Percentiles rank a stretch among this genome's conserved stretches.
Evolutionary conservation across 106 monocot species (phyloP).

Genomic region (Acorus calamus): DNA sequence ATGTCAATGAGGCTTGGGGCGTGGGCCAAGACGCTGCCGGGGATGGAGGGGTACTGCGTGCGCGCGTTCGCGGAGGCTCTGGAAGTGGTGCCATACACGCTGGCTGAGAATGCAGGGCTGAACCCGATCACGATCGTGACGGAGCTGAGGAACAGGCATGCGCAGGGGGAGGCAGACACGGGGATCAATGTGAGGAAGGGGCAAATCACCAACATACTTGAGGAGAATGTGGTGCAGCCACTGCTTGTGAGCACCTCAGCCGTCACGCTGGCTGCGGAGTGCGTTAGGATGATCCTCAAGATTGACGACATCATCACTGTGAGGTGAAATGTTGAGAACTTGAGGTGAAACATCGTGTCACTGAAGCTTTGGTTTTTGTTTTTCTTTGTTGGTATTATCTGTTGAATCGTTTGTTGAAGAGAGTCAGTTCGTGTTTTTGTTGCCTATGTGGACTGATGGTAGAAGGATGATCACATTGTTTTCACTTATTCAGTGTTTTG

Average conservation of each 20-base stretch:
- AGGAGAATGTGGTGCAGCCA: slow-evolving; percentile 98
- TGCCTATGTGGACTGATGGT: too few relatives aligned
- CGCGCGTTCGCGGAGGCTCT: slow-evolving; percentile 91
- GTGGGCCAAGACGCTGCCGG: slow-evolving; percentile 83
- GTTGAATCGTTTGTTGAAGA: too few relatives aligned
- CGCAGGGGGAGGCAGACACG: slow-evolving; percentile 69
- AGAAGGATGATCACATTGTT: too few relatives aligned
- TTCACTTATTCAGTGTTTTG: too few relatives aligned
- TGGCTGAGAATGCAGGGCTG: slow-evolving; percentile 93
- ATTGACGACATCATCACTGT: slow-evolving; percentile 96
- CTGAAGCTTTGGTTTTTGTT: too few relatives aligned
- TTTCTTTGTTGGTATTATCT: too few relatives aligned
- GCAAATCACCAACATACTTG: slow-evolving; percentile 83
- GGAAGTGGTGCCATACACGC: slow-evolving; percentile 87
- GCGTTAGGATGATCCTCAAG: slow-evolving; percentile 98
- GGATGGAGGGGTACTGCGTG: slow-evolving; percentile 91
- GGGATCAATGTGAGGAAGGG: slow-evolving; percentile 99
- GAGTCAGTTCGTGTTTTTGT: too few relatives aligned
- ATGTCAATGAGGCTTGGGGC: slow-evolving; percentile 72
- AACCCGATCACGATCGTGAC: slow-evolving; percentile 87
- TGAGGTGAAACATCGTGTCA: too few relatives aligned
- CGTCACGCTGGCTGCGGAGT: slow-evolving; percentile 68
- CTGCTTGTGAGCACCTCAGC: slow-evolving; percentile 89
- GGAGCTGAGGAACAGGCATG: slow-evolving; percentile 87
- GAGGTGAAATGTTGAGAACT: slow-evolving; percentile 16